Conservation (phyloP, 2,329 filamentous ascomycete genomes). For the Albophoma yamanashiensis region DNA sequence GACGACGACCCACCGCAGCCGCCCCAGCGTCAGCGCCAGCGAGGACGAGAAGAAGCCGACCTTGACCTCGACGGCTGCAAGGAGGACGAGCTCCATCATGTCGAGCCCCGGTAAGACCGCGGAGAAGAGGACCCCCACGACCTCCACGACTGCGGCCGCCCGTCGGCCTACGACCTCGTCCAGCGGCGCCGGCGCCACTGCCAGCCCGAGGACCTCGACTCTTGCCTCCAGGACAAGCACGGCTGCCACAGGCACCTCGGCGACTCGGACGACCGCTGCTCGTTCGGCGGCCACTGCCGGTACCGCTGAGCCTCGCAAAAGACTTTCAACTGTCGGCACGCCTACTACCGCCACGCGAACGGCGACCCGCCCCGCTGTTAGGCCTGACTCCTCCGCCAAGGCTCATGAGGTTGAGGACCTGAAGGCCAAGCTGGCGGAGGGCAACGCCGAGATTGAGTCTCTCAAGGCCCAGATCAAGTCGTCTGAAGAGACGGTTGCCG, state of each 20-base stretch:
- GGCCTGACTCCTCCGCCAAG: slow-evolving; percentile 27
- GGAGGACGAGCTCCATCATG: slow-evolving; percentile 32
- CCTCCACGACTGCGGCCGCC: slow-evolving; percentile 18
- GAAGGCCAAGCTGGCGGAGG: slow-evolving; percentile 46
- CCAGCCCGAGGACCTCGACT: slow-evolving; percentile 26
- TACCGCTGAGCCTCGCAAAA: slow-evolving; percentile 40
- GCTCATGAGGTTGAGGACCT: slow-evolving; percentile 49
- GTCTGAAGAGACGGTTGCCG: slow-evolving; percentile 43
- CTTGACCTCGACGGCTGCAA: slow-evolving; percentile 24
- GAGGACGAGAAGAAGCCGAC: slow-evolving; percentile 39
- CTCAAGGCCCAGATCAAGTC: slow-evolving; percentile 45
- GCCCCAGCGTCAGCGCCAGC: slow-evolving; percentile 36
- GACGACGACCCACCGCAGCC: slow-evolving; percentile 32
- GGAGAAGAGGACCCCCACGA: slow-evolving; percentile 23
- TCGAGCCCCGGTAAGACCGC: slow-evolving; percentile 24
- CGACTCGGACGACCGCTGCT: slow-evolving; percentile 22
- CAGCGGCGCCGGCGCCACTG: slow-evolving; percentile 16
- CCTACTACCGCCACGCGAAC: slow-evolving; percentile 25
- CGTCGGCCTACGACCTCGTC: slow-evolving; percentile 23
- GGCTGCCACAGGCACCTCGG: slow-evolving; percentile 15
- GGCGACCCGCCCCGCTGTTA: slow-evolving; percentile 27
- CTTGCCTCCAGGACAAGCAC: slow-evolving; percentile 17
- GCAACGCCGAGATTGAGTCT: slow-evolving; percentile 45
- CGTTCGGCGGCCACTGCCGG: slow-evolving; percentile 27
- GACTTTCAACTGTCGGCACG: slow-evolving; percentile 39